Conservation (phyloP, 2,329 filamentous ascomycete species). For the Alternaria triticimaculans region DNA sequence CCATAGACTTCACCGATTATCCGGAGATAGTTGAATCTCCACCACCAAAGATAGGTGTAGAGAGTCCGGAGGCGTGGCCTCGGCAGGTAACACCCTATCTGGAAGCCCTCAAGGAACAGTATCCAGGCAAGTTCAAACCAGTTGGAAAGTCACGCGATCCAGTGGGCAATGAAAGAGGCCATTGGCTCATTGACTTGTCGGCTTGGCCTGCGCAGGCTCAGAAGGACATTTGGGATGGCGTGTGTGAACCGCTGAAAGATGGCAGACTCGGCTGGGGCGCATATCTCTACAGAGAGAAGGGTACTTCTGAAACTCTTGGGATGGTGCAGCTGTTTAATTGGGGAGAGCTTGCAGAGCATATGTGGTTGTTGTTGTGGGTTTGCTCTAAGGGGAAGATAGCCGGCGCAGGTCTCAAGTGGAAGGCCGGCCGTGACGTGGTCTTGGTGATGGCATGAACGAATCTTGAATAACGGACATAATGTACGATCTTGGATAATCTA, state of each 20-base stretch:
- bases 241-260: constrained; percentile 65
- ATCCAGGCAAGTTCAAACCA: constrained; percentile 44
- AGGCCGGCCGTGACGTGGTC: constrained; percentile 62
- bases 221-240: constrained; percentile 65
- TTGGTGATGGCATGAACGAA: constrained; percentile 52
- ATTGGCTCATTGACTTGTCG: constrained; percentile 72
- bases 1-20: constrained; percentile 30
- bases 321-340: constrained; percentile 75
- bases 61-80: constrained; percentile 26
- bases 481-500: too few relatives aligned
- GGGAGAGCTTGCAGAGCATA: constrained; percentile 74
- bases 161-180: constrained; percentile 72
- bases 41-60: constrained; percentile 28
- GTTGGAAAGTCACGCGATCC: constrained; percentile 55
- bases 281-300: constrained; percentile 56
- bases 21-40: constrained; percentile 35
- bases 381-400: constrained; percentile 70
- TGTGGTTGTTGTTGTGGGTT: constrained; percentile 77
- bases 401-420: constrained; percentile 68
- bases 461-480: too few relatives aligned
- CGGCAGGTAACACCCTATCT: constrained; percentile 39
- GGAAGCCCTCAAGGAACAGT: constrained; percentile 33
- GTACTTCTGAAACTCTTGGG: constrained; percentile 34
- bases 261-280: constrained; percentile 72
- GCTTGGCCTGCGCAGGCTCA: constrained; percentile 61